Percentiles rank a stretch among this genome's conserved stretches.
Evolutionary conservation across 371 early-diverging fungal species (phyloP).

Genomic region (Apophysomyces variabilis): DNA sequence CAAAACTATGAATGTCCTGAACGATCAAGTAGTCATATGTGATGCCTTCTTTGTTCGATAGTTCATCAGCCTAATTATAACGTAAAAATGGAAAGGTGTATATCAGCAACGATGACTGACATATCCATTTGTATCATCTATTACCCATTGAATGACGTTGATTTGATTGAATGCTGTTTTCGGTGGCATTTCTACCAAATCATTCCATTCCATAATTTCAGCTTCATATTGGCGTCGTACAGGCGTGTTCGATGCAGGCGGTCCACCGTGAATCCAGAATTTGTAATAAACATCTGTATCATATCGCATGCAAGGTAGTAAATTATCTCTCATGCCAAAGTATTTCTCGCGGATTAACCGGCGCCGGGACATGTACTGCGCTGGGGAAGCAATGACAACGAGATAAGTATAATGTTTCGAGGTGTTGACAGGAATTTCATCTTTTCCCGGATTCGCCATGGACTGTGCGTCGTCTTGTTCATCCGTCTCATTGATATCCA

Average conservation of each 20-base stretch:
- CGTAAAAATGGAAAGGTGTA: not conserved
- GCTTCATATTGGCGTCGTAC: slow-evolving; percentile 50
- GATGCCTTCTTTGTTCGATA: slow-evolving; percentile 25
- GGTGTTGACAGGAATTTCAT: slow-evolving; percentile 3
- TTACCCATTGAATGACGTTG: slow-evolving; percentile 45
- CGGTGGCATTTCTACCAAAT: slow-evolving; percentile 34
- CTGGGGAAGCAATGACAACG: slow-evolving; percentile 56
- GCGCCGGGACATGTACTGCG: slow-evolving; percentile 46
- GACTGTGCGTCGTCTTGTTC: not conserved
- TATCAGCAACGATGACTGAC: not conserved
- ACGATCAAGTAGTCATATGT: slow-evolving; percentile 45
- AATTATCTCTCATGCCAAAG: slow-evolving; percentile 57
- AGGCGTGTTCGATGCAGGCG: slow-evolving; percentile 29
- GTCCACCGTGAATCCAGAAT: slow-evolving; percentile 58
- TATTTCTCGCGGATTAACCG: slow-evolving; percentile 55
- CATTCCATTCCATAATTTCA: slow-evolving; percentile 63
- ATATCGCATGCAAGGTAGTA: slow-evolving; percentile 58
- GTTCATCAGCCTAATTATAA: slow-evolving; percentile 15
- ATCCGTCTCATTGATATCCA: not conserved
- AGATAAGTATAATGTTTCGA: slow-evolving; percentile 48
- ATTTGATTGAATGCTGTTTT: slow-evolving; percentile 33
- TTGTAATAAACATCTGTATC: slow-evolving; percentile 50
- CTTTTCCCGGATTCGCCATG: not conserved
- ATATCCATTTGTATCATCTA: not conserved
- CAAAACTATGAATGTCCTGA: slow-evolving; percentile 42